These are phyloP conservation scores for Hylodesmum podocarpum DNA, from an alignment of 306 rosid species.

Conservation along the genomic window DNA sequence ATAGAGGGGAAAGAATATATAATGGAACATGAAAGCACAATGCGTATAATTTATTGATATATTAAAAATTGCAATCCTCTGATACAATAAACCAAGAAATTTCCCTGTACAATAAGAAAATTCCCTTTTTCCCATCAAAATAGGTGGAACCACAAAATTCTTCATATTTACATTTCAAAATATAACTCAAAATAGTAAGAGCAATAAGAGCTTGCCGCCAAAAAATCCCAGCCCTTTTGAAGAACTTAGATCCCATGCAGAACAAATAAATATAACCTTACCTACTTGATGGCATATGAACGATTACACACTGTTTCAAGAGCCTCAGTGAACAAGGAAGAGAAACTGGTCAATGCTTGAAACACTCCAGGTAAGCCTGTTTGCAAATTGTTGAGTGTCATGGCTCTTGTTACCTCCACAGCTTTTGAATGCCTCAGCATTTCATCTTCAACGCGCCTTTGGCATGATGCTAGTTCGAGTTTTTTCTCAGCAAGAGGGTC, in stretches of 20 bases:
- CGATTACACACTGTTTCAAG: slow-evolving; percentile 71
- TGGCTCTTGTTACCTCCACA: slow-evolving; percentile 84
- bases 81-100: slow-evolving; percentile 64
- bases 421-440: slow-evolving; percentile 85
- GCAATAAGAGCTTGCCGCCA: slow-evolving; percentile 47
- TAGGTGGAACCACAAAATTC: slow-evolving; percentile 66
- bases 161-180: slow-evolving; percentile 63
- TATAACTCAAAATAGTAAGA: slow-evolving; percentile 39
- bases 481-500: slow-evolving; percentile 96
- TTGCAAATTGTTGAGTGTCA: slow-evolving; percentile 92
- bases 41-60: slow-evolving; percentile 57
- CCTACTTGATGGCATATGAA: slow-evolving; percentile 83
- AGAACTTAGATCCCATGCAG: slow-evolving; percentile 43
- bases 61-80: slow-evolving; percentile 43
- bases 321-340: slow-evolving; percentile 80
- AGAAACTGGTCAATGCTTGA: slow-evolving; percentile 89
- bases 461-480: slow-evolving; percentile 73
- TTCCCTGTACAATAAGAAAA: slow-evolving; percentile 65
- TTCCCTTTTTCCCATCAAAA: slow-evolving; percentile 45
- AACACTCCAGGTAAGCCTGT: slow-evolving; percentile 98
- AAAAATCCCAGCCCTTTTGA: slow-evolving; percentile 47
- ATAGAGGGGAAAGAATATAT: not conserved
- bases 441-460: slow-evolving; percentile 94
- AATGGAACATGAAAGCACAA: slow-evolving; percentile 21
- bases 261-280: slow-evolving; percentile 4